Base-by-base conservation (phyloP, 306 rosid genomes). In the Ceratonia siliqua region DNA sequence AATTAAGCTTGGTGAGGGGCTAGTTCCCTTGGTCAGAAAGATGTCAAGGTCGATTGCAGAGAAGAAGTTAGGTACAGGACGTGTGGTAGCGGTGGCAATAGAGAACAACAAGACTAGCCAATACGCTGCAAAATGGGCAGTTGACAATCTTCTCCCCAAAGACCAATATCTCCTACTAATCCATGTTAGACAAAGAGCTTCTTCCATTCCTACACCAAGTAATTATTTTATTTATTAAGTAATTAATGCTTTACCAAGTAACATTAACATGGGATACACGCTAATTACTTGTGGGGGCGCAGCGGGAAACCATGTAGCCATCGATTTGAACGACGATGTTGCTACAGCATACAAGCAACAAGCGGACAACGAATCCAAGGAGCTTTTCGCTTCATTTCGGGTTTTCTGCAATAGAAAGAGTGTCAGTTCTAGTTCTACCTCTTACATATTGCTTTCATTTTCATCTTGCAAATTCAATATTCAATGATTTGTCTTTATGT, bases 41-140 rank as follows among this genome's bases (percentile, higher is more conserved):
- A 87, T 87, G 98, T 78, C 82, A 24, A 83, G 85, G 62, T 59
- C 70, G 4, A 39, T 57, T 27, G 30, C 35, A 42, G 90, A 84
- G 41, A 89, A 86, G 77, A 81, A 73, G 46, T 59, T 78, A 0
- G 93, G 82, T 17, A 57, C 85, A 52, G 88, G 88, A 53, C 83
- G 88, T n/a, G 66, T 54, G 15, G 95, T 94, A 6, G 96, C 94
- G 0, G 96, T 94, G 61, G 97, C 98, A 0, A 80, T 94, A 18
- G 91, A 91, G 43, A 88, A 80, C 25, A 95, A 88, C 81, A 91
- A 88, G 63, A 81, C 86, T 57, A 89, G 96, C 74, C 94, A 89
- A 64, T 78, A 73, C 22, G 98, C 98, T 61, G 83, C 90, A 7
- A 94, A 89, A 84, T 94, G 97, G 97, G 82, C 97, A 0, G 82